Conservation (phyloP, 257 asterid genomes). For the Leonotis leonurus region DNA sequence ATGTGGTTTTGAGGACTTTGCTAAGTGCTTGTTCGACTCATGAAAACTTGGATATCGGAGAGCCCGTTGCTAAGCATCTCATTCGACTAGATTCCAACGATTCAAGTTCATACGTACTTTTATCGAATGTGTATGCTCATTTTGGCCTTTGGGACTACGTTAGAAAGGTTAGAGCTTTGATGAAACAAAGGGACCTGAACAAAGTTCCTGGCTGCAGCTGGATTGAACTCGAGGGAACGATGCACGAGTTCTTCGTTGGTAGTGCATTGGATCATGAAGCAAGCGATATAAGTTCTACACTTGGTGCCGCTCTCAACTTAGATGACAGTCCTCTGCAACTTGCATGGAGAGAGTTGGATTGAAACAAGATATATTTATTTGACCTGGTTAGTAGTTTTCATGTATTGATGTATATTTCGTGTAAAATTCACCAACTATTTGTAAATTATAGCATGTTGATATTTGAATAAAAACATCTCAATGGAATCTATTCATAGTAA, state of each 20-base stretch:
- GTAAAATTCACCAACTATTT: constrained; percentile 14
- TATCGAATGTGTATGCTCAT: constrained; percentile 70
- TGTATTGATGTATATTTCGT: constrained; percentile 9
- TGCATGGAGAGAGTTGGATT: constrained; percentile 1
- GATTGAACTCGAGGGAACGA: constrained; percentile 72
- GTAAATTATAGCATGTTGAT: constrained; percentile 19
- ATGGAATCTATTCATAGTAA: background rate
- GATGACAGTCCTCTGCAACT: constrained; percentile 2
- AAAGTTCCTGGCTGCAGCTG: constrained; percentile 76
- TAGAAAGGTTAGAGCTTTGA: constrained; percentile 41
- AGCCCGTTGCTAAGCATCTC: constrained; percentile 46
- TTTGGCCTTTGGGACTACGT: constrained; percentile 67
- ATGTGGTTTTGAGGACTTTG: constrained; percentile 61
- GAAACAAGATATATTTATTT: background rate
- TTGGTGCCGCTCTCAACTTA: constrained; percentile 1
- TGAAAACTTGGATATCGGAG: constrained; percentile 44
- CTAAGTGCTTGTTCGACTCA: constrained; percentile 59
- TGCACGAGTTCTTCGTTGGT: constrained; percentile 73
- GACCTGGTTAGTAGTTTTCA: background rate
- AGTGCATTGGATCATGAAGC: constrained; percentile 34
- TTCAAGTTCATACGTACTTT: constrained; percentile 64
- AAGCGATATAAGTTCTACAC: constrained; percentile 27
- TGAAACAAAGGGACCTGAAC: constrained; percentile 56
- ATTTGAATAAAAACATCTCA: background rate
- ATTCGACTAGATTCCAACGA: constrained; percentile 34